Conservation (phyloP, 257 asterid species). For the Solanum bulbocastanum region DNA sequence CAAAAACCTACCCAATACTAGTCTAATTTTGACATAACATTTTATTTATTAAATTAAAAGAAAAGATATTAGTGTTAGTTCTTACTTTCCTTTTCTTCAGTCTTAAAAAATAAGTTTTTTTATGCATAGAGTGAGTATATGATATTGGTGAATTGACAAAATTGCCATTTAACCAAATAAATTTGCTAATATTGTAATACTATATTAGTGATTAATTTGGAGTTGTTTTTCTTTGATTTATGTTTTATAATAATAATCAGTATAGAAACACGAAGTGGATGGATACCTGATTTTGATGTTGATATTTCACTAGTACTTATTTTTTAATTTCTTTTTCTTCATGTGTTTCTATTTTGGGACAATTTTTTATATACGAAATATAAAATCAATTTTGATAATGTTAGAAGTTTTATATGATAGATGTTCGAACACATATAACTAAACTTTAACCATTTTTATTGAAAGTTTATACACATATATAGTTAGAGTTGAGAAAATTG, state of each 20-base stretch:
- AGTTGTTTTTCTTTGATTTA: background rate
- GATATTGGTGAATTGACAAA: background rate
- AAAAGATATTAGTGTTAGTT: background rate
- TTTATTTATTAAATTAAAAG: background rate
- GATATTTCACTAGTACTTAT: background rate
- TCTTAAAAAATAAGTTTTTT: background rate
- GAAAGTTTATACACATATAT: too few species aligned
- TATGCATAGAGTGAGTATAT: background rate
- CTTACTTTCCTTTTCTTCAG: background rate
- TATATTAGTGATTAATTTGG: background rate
- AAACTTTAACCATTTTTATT: background rate
- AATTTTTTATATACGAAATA: background rate
- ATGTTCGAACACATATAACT: background rate
- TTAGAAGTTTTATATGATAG: background rate
- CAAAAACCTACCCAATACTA: background rate
- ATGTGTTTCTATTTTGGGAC: too few species aligned
- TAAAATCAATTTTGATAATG: background rate
- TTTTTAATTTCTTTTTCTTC: background rate
- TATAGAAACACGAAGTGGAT: background rate
- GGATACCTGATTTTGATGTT: background rate
- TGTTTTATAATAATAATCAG: background rate
- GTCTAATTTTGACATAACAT: background rate
- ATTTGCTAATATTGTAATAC: background rate
- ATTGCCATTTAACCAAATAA: background rate
- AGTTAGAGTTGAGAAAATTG: too few species aligned